Evolutionary conservation across 208 protist species (phyloP), one percentile per base, ranked within the genome.

Genomic region (Leishmania guyanensis): DNA sequence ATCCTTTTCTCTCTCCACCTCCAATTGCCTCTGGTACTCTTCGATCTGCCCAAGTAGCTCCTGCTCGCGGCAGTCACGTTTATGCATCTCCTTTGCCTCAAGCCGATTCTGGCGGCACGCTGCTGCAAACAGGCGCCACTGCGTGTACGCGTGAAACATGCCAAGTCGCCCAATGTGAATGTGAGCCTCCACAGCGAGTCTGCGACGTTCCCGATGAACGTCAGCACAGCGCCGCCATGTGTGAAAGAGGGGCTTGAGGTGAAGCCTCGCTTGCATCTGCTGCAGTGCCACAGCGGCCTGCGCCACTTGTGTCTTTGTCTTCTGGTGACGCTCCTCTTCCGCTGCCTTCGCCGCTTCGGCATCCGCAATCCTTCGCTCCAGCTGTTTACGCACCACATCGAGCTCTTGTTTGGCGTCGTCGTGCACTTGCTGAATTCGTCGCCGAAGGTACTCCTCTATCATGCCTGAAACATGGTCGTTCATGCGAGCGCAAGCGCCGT

Each of bases 391-490:
- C 50, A 79, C 54, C 14, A 17, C 68, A 26, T 69, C 71, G 36
- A 77, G 51, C 43, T 72, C 75, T 51, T 81, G 33, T 46, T 65
- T 16, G 43, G 60, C 60, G 26, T 74, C 69, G 17, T 79, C 48
- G 54, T 77, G 84, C 64, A 81, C 75, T 20, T 85, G 73, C 58
- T 86, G 79, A 2, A 65, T 46, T 17, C 88, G 85, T 3, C 84
- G 85, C 22, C 84, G 85, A 26, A 94, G 83, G 53, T 94, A 94
- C 77, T 92, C 88, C 70, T 92, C 88, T 46, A 94, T 89, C 89
- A 94, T 94, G 9, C 65, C 83, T 17, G 84, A 79, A n/a, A 82
- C 86, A 58, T 89, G 84, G 2, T 80, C 74, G n/a, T 81, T 82
- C 69, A 76, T 77, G 16, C 77, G 74, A 26, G 53, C 36, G 58